Conservation (phyloP, 257 asterid species). For the Solanum paucissectum region DNA sequence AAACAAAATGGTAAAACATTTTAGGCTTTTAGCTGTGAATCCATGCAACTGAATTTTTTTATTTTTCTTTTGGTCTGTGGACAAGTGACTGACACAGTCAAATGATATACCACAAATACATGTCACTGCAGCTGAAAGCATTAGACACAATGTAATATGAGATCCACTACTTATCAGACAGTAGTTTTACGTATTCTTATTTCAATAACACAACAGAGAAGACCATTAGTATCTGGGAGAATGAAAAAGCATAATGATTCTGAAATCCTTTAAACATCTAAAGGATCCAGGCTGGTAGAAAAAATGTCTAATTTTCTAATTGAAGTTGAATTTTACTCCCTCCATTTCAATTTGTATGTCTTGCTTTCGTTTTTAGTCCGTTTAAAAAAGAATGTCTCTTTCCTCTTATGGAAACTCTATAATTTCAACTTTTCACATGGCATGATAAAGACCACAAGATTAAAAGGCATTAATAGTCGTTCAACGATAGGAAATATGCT, state of each 20-base stretch:
- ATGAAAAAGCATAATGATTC: not conserved
- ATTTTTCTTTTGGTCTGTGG: not conserved
- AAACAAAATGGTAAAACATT: not conserved
- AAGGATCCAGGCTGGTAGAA: not conserved
- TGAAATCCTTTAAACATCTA: not conserved
- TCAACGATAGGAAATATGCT: not conserved
- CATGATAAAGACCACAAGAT: not conserved
- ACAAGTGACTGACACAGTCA: not conserved
- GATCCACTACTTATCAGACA: not conserved
- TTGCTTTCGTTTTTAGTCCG: not conserved
- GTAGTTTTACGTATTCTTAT: not conserved
- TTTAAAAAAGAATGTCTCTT: not conserved
- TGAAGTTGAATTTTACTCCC: not conserved
- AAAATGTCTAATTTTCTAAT: not conserved
- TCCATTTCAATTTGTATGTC: not conserved
- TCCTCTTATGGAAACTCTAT: not conserved
- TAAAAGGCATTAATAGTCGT: not conserved
- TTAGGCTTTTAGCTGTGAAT: not conserved
- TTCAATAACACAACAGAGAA: not conserved
- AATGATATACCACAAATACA: not conserved
- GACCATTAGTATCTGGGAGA: not conserved
- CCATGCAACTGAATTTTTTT: not conserved
- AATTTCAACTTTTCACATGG: not conserved
- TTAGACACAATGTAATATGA: not conserved
- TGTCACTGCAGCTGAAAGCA: not conserved